phyloP scores from a whole-genome alignment of 129 eudicot genomes.

The Pseudognaphalium luteoalbum region DNA sequence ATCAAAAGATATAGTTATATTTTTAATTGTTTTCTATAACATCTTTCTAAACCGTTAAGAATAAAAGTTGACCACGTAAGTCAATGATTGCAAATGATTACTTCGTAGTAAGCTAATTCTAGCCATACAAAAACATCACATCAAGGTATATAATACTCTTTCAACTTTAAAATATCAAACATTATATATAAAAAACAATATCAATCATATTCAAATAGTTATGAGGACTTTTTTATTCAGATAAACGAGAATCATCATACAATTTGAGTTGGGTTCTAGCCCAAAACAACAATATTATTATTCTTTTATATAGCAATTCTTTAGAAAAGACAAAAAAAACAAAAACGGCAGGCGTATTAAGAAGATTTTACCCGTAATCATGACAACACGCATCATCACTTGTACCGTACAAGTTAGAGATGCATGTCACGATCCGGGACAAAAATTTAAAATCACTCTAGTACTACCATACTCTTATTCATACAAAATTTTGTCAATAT shows the following conservation, averaged over 20 bases:
- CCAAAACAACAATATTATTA: not conserved
- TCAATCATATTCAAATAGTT: not conserved
- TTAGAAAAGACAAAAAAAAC: slow-evolving; percentile 25
- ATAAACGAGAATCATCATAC: not conserved
- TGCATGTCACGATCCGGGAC: slow-evolving; percentile 20
- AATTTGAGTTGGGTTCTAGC: not conserved
- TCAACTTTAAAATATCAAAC: not conserved
- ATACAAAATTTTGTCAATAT: slow-evolving; percentile 25
- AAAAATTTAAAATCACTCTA: slow-evolving; percentile 28
- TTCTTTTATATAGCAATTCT: not conserved
- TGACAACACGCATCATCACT: slow-evolving; percentile 8
- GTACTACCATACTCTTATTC: slow-evolving; percentile 23
- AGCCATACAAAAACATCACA: slow-evolving; percentile 5
- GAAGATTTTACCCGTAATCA: slow-evolving; percentile 29
- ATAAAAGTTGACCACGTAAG: slow-evolving; percentile 12
- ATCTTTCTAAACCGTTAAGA: not conserved
- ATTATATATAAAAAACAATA: no score
- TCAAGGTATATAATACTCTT: not conserved
- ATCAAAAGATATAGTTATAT: no score
- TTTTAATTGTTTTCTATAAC: no score
- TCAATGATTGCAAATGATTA: slow-evolving; percentile 39
- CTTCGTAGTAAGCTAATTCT: not conserved
- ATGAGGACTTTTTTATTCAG: not conserved
- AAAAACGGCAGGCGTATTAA: slow-evolving; percentile 2
- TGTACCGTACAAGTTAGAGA: slow-evolving; percentile 8